A percentile compares a stretch with the other conserved stretches of the same genome.
These are phyloP conservation scores for Stagonosporopsis cucurbitacearum DNA, from an alignment of 2,329 filamentous ascomycete species.

Conservation along the genomic window DNA sequence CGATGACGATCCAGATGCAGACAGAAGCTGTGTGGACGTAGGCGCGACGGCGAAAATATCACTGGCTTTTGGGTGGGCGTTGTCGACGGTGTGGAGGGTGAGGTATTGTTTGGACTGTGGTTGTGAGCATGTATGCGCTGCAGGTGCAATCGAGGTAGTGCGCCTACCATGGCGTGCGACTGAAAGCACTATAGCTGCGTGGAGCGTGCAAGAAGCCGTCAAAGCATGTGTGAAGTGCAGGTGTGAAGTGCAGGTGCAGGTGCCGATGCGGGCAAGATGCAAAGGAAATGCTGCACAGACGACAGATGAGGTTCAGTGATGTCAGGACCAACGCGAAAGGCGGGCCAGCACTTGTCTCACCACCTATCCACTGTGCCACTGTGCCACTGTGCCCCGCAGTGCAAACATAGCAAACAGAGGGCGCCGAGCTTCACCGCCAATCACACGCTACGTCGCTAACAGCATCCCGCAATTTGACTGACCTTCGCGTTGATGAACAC, in stretches of 20 bases:
- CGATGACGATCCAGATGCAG: conserved; percentile 81
- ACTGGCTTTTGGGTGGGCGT: conserved; percentile 72
- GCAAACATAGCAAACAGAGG: conserved; percentile 33
- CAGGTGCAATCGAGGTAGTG: background rate
- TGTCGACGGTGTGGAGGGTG: conserved; percentile 86
- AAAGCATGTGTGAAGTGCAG: background rate
- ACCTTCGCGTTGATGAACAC: conserved; percentile 39
- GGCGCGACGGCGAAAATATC: conserved; percentile 86
- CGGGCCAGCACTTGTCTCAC: conserved; percentile 36
- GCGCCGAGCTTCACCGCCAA: conserved; percentile 39
- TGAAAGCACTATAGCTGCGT: conserved; percentile 5
- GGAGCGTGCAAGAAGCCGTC: background rate
- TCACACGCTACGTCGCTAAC: conserved; percentile 30
- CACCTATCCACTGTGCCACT: conserved; percentile 39
- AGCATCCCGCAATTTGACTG: conserved; percentile 19
- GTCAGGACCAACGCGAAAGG: conserved; percentile 41
- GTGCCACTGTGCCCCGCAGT: too few species aligned
- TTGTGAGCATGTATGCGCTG: background rate
- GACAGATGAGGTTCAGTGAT: conserved; percentile 28
- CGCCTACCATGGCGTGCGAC: conserved; percentile 6
- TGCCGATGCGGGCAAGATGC: too few species aligned
- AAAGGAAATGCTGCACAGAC: conserved; percentile 1
- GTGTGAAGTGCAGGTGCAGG: background rate
- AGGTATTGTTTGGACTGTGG: conserved; percentile 96
- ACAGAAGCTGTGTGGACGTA: conserved; percentile 76